Evolutionary conservation across 2,329 filamentous ascomycete genomes (phyloP), one percentile per base, ranked within the genome.

Genomic region (Aspergillus ochraceus): DNA sequence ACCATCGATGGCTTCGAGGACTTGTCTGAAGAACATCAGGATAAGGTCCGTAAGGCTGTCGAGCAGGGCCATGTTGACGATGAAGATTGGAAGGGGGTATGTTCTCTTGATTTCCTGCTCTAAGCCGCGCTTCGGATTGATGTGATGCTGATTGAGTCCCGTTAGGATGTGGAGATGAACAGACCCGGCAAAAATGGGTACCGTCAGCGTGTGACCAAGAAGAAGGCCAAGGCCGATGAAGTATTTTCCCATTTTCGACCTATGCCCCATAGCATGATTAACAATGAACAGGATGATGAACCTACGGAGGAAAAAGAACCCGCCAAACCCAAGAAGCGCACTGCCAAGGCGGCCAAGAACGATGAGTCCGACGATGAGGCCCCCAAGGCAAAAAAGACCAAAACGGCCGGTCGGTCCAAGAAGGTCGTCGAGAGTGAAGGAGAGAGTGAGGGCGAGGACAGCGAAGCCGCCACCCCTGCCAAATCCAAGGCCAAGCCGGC

Each of bases 31-130:
- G 88, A 91, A 2, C 68, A 86, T 1, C 86, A 93, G 75, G 85
- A 85, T 49, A 97, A 95, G 80, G 80, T 97, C 64, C 81, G 84
- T 54, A 84, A 84, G 50, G 91, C 90, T 54, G 75, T 97, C 24
- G 82, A 84, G 60, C 84, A 93, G 72, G 92, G 91, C 24, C 90
- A 95, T 68, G 89, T 98, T 68, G 89, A 90, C 66, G 83, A 91
- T 47, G 88, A 91, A 54, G 94, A 97, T 68, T 97, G 92, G 87
- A 94, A 89, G 36, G 92, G 92, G 12, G 92, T 96, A 83, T 78
- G 90, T 32, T 56, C 30, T 36, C 6, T 55, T 45, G n/a, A 2
- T 24, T 24, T 12, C 49, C 3, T 50, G 17, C 19, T 12, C 20
- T 17, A 5, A 5, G 32, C 32, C 11, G 32, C 32, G 32, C 32